A percentile compares a stretch with the other conserved stretches of the same genome.
These are phyloP conservation scores for Lunularia cruciata DNA, from an alignment of 225 moss, liverwort and hornwort genomes.

Conservation along the genomic window DNA sequence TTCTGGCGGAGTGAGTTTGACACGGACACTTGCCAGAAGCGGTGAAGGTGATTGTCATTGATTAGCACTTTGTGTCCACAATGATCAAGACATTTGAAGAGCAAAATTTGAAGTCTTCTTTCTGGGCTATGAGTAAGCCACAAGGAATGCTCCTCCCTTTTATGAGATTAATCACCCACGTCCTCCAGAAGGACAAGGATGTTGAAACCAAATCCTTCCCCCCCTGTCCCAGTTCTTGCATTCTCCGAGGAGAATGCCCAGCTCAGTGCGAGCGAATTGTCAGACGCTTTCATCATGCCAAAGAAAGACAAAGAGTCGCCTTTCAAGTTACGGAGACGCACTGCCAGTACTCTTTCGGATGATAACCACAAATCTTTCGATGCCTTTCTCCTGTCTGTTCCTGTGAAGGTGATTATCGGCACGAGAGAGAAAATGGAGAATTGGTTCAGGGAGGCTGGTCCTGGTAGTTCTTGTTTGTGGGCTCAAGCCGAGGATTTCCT, in stretches of 20 bases:
- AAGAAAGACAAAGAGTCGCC: slow-evolving; percentile 40
- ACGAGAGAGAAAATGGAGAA: slow-evolving; percentile 55
- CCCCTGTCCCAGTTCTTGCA: slow-evolving; percentile 33
- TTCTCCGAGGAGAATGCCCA: slow-evolving; percentile 23
- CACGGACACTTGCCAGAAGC: too few species aligned
- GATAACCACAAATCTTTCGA: background rate
- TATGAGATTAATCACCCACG: background rate
- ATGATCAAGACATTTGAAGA: slow-evolving; percentile 1
- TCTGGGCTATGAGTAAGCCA: slow-evolving; percentile 22
- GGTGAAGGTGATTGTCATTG: too few species aligned
- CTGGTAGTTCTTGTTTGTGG: slow-evolving; percentile 66
- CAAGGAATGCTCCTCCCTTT: background rate
- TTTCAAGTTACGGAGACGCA: slow-evolving; percentile 33
- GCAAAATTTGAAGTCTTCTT: background rate
- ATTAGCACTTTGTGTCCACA: background rate
- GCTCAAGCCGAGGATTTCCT: slow-evolving; percentile 20
- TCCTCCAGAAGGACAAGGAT: slow-evolving; percentile 29
- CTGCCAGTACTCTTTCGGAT: slow-evolving; percentile 8
- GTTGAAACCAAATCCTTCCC: slow-evolving; percentile 22
- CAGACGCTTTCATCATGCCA: slow-evolving; percentile 50
- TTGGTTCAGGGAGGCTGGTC: slow-evolving; percentile 60
- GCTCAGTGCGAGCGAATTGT: slow-evolving; percentile 30
- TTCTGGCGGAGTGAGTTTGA: too few species aligned
- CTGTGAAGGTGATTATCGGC: slow-evolving; percentile 57
- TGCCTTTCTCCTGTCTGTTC: background rate